Evolutionary conservation across 495 filamentous ascomycete species (phyloP).

Genomic region (Hypomontagnella monticulosa): DNA sequence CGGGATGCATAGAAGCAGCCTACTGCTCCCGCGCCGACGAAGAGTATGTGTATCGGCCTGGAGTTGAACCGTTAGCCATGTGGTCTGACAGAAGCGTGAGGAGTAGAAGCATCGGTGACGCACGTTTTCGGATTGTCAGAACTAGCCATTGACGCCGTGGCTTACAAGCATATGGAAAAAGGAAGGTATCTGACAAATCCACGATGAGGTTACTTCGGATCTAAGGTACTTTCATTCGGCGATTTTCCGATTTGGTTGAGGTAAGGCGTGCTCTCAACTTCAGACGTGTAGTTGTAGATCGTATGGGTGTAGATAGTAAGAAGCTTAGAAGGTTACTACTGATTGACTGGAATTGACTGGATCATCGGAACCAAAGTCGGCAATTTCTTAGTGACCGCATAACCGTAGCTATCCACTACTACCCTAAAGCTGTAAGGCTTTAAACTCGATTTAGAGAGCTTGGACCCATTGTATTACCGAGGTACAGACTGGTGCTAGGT

Average conservation of each 20-base stretch:
- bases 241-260: slow-evolving; percentile 1
- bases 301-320: no score
- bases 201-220: not conserved
- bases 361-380: no score
- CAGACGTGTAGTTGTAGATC: no score
- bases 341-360: no score
- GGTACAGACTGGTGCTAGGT: no score
- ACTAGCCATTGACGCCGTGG: slow-evolving; percentile 15
- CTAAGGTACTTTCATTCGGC: not conserved
- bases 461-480: no score
- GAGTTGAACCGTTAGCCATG: slow-evolving; percentile 2
- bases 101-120: slow-evolving; percentile 6
- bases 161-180: slow-evolving; percentile 8
- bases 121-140: slow-evolving; percentile 24
- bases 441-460: no score
- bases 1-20: slow-evolving; percentile 69
- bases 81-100: not conserved
- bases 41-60: slow-evolving; percentile 62
- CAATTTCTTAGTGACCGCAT: no score
- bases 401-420: no score
- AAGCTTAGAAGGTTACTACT: no score
- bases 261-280: not conserved
- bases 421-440: no score
- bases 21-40: slow-evolving; percentile 67
- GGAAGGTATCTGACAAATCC: not conserved